Evolutionary conservation across 805 yeast species (phyloP).

Genomic region (Yamadazyma scolyti): DNA sequence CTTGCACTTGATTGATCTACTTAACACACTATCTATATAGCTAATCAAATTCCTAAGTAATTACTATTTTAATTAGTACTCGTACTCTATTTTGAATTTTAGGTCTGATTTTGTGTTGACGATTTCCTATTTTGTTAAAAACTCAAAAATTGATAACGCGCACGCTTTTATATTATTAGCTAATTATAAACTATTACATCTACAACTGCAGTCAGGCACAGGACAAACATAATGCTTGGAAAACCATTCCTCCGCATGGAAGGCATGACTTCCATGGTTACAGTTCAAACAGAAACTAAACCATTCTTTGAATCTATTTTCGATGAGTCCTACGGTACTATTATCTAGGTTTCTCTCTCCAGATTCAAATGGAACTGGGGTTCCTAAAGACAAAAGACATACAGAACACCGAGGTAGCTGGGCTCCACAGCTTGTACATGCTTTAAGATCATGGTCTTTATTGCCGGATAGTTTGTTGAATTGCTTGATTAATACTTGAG

Average conservation of each 20-base stretch:
- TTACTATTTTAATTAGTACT: too few species aligned
- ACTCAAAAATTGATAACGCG: neutral
- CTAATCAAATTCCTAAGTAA: too few species aligned
- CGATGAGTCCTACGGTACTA: conserved; percentile 32
- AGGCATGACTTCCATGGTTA: conserved; percentile 92
- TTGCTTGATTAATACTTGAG: conserved; percentile 27
- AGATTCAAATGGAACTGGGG: conserved; percentile 47
- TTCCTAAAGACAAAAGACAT: conserved; percentile 77
- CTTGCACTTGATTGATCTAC: too few species aligned
- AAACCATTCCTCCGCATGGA: conserved; percentile 96
- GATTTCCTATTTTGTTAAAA: too few species aligned
- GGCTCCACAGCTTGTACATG: conserved; percentile 84
- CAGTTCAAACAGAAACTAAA: conserved; percentile 89
- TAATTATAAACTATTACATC: conserved; percentile 58
- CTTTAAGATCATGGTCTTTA: conserved; percentile 19
- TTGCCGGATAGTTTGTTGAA: conserved; percentile 26
- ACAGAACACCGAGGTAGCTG: conserved; percentile 89
- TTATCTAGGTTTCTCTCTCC: too few species aligned
- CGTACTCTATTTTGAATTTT: too few species aligned
- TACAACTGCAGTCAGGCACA: conserved; percentile 87
- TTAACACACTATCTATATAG: too few species aligned
- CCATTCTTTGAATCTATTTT: conserved; percentile 66
- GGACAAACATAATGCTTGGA: conserved; percentile 85
- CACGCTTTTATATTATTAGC: too few species aligned
- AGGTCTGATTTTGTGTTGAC: too few species aligned